Evolutionary conservation across 2,329 filamentous ascomycete genomes (phyloP).

Genomic region (Leptographium galeiforme): DNA sequence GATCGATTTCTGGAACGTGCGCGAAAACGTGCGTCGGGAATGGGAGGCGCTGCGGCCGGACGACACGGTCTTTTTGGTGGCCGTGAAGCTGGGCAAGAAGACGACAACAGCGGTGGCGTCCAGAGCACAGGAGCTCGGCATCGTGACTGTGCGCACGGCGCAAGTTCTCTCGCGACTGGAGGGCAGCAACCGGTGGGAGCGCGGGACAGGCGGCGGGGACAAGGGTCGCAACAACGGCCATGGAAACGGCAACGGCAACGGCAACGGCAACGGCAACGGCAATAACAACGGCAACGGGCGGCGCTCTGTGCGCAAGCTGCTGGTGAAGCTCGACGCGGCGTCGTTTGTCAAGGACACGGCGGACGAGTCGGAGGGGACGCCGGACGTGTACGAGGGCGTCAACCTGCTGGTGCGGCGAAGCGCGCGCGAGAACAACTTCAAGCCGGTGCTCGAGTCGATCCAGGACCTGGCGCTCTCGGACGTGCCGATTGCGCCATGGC

Average conservation of each 20-base stretch:
- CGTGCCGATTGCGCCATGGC: slow-evolving; percentile 75
- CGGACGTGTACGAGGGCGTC: slow-evolving; percentile 68
- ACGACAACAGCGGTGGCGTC: slow-evolving; percentile 30
- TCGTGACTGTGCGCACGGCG: slow-evolving; percentile 64
- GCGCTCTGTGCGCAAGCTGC: slow-evolving; percentile 52
- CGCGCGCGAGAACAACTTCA: slow-evolving; percentile 94
- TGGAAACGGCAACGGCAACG: slow-evolving; percentile 37
- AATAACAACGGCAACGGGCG: slow-evolving; percentile 40
- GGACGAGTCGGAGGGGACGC: slow-evolving; percentile 48
- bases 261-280: slow-evolving; percentile 33
- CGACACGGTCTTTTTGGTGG: slow-evolving; percentile 79
- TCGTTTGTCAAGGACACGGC: slow-evolving; percentile 69
- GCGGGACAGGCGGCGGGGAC: slow-evolving; percentile 40
- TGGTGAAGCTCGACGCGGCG: slow-evolving; percentile 67
- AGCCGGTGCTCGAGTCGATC: slow-evolving; percentile 82
- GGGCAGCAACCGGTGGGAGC: slow-evolving; percentile 47
- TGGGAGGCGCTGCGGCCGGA: slow-evolving; percentile 82
- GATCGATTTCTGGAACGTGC: slow-evolving; percentile 69
- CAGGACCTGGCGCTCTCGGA: slow-evolving; percentile 74
- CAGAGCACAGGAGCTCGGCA: slow-evolving; percentile 47
- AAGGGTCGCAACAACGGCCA: slow-evolving; percentile 9
- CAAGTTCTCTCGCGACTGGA: slow-evolving; percentile 79
- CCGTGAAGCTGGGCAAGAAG: slow-evolving; percentile 48
- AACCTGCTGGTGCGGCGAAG: slow-evolving; percentile 76
- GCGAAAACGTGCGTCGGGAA: slow-evolving; percentile 62